Evolutionary conservation across 1,284 basidiomycete genomes (phyloP).

Genomic region (Trichosporon inkin): DNA sequence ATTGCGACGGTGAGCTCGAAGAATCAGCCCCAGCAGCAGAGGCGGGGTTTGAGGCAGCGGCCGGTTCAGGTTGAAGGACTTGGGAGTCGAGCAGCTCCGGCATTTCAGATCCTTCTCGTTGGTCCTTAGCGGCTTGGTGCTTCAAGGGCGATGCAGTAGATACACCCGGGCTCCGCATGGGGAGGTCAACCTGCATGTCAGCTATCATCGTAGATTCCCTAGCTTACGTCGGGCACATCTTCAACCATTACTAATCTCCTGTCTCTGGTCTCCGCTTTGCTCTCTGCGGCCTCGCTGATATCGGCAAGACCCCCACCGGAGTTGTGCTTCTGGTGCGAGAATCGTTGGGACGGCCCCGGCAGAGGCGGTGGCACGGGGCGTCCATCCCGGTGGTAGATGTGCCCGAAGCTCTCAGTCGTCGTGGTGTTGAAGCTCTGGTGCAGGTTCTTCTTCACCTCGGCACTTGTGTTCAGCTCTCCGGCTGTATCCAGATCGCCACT

Average conservation of each 20-base stretch:
- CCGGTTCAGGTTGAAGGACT: too few species aligned
- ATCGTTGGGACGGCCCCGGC: not conserved
- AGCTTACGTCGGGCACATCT: not conserved
- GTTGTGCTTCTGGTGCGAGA: not conserved
- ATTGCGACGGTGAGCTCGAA: not conserved
- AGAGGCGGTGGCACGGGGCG: conserved; percentile 23
- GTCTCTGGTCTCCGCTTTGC: not conserved
- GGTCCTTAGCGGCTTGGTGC: too few species aligned
- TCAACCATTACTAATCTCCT: not conserved
- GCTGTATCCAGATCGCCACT: not conserved
- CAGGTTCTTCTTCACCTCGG: conserved; percentile 2
- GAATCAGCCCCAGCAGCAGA: too few species aligned
- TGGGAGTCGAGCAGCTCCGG: too few species aligned
- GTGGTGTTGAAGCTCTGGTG: conserved; percentile 11
- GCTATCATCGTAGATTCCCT: not conserved
- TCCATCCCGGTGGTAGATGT: conserved; percentile 38
- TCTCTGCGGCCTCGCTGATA: conserved; percentile 9
- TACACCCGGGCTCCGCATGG: too few species aligned
- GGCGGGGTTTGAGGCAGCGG: too few species aligned
- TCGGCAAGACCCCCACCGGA: not conserved
- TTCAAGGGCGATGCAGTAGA: too few species aligned
- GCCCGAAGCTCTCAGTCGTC: conserved; percentile 44
- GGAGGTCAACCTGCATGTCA: not conserved
- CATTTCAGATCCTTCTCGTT: too few species aligned
- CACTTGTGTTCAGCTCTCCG: not conserved